These are phyloP conservation scores for Stenogyne calaminthoides DNA, from an alignment of 305 asterid genomes.

Conservation along the genomic window DNA sequence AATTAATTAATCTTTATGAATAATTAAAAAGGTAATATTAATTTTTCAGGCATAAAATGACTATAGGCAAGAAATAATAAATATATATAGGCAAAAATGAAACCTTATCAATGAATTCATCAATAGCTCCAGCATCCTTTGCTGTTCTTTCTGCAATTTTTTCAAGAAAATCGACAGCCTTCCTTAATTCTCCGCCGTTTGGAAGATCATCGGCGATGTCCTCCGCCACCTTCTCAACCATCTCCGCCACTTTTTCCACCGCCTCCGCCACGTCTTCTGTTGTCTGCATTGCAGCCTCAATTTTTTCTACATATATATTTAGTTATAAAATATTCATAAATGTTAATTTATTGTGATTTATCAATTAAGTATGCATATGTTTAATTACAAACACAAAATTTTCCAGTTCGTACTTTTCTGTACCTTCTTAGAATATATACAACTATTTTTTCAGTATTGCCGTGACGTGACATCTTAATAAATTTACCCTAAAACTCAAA, in stretches of 20 bases:
- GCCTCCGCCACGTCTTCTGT: constrained; percentile 51
- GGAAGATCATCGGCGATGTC: constrained; percentile 52
- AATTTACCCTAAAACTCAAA: not conserved
- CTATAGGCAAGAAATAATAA: not conserved
- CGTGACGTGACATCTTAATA: not conserved
- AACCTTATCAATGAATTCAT: constrained; percentile 65
- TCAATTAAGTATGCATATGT: not conserved
- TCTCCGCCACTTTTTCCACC: constrained; percentile 58
- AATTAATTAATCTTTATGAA: no score
- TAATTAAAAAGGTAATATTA: no score
- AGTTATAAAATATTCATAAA: not conserved
- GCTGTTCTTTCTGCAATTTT: constrained; percentile 48
- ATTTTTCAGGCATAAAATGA: not conserved
- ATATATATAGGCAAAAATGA: not conserved
- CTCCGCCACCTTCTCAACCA: constrained; percentile 64
- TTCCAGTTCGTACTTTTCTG: no score
- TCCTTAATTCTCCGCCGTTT: constrained; percentile 40
- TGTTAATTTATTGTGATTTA: not conserved
- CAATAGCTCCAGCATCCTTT: constrained; percentile 46
- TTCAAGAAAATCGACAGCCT: constrained; percentile 46
- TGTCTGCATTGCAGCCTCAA: constrained; percentile 41
- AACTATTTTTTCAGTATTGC: no score
- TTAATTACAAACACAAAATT: not conserved
- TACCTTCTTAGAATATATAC: no score
- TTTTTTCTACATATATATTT: constrained; percentile 21